Conservation (phyloP, 2,329 filamentous ascomycete species). For the Epichloe glyceriae region DNA sequence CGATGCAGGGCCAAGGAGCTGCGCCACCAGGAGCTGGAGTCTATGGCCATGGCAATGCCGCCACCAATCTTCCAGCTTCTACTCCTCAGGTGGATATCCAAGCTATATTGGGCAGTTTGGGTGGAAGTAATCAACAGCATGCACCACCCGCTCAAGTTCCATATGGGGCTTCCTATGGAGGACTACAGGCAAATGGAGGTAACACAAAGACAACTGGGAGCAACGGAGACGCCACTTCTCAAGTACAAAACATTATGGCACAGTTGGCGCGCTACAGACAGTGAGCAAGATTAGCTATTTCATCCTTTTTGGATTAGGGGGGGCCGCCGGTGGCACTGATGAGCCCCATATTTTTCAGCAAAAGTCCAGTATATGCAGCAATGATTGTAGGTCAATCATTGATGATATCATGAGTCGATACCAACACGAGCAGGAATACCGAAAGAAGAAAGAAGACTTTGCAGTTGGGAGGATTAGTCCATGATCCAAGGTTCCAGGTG, state of each 20-base stretch:
- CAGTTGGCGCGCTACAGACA: constrained; percentile 54
- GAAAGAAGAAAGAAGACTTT: background rate
- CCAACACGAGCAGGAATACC: background rate
- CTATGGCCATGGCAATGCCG: constrained; percentile 2
- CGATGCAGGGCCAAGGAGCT: constrained; percentile 27
- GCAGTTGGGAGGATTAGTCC: background rate
- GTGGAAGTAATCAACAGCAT: constrained; percentile 13
- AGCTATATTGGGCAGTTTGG: constrained; percentile 30
- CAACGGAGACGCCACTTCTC: constrained; percentile 29
- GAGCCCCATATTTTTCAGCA: background rate
- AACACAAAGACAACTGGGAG: constrained; percentile 10
- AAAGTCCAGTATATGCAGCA: background rate
- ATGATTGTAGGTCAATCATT: background rate
- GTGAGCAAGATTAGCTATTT: constrained; percentile 14
- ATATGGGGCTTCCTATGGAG: constrained; percentile 20
- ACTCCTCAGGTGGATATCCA: constrained; percentile 30
- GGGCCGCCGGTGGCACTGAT: background rate
- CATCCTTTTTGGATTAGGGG: background rate
- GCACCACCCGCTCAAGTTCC: constrained; percentile 12
- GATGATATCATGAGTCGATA: constrained; percentile 1
- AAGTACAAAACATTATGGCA: constrained; percentile 63
- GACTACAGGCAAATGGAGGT: constrained; percentile 16
- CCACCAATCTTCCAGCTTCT: constrained; percentile 10
- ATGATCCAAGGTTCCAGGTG: background rate
- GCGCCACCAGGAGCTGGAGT: constrained; percentile 1